Conservation (phyloP, 352 stramenopile species). For the Pythium rhizo-oryzae region DNA sequence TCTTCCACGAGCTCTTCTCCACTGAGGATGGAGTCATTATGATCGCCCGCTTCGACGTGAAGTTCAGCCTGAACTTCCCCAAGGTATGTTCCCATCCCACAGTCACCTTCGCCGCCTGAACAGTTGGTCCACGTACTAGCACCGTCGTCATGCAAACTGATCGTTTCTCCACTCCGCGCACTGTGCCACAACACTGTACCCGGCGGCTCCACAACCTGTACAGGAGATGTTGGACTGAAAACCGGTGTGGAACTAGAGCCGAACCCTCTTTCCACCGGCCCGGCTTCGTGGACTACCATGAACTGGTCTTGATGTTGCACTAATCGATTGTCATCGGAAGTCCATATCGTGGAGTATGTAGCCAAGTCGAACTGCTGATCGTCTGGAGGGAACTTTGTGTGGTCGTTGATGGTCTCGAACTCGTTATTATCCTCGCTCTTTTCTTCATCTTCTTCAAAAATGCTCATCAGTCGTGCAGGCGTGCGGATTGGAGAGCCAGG, state of each 20-base stretch:
- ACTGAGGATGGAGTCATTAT: neutral
- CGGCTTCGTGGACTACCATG: neutral
- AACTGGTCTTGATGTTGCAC: neutral
- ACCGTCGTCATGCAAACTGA: neutral
- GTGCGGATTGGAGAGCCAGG: conserved; percentile 8
- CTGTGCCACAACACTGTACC: neutral
- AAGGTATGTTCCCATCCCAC: neutral
- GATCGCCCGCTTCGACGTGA: neutral
- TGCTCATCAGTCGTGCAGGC: neutral
- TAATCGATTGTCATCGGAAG: neutral
- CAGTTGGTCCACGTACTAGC: conserved; percentile 8
- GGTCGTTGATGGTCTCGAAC: neutral
- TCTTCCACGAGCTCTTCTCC: conserved; percentile 1
- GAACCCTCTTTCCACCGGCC: neutral
- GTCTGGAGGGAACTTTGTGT: neutral
- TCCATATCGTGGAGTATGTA: neutral
- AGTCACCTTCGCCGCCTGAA: conserved; percentile 1
- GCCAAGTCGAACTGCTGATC: neutral
- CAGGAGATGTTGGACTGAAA: conserved; percentile 5
- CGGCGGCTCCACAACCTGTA: neutral
- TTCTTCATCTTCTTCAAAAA: conserved; percentile 6
- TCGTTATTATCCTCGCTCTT: neutral
- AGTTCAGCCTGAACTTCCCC: neutral
- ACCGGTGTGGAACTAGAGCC: neutral
- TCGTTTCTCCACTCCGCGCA: neutral